phyloP scores from a whole-genome alignment of 2,329 filamentous ascomycete genomes.

The Cladosporium austrohemisphaericum region DNA sequence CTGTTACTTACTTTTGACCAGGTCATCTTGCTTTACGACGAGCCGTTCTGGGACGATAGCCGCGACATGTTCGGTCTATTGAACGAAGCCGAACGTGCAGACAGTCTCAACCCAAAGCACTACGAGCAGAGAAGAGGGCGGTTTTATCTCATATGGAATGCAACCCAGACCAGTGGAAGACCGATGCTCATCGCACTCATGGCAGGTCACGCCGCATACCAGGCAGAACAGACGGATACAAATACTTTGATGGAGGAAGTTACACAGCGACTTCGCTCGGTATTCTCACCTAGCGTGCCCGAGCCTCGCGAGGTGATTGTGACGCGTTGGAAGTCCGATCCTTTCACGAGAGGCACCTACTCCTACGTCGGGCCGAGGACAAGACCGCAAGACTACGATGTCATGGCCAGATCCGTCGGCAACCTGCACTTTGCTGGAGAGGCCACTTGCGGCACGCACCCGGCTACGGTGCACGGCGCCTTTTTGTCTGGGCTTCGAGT shows the following conservation, averaged over 20 bases:
- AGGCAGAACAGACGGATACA: conserved; percentile 75
- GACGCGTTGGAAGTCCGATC: conserved; percentile 87
- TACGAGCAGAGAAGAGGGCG: conserved; percentile 78
- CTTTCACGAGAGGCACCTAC: conserved; percentile 90
- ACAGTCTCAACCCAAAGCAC: conserved; percentile 73
- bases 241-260: conserved; percentile 76
- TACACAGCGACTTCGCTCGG: conserved; percentile 68
- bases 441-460: conserved; percentile 92
- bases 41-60: conserved; percentile 84
- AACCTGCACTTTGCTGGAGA: conserved; percentile 95
- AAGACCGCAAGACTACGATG: conserved; percentile 81
- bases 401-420: conserved; percentile 78
- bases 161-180: conserved; percentile 80
- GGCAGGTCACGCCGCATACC: conserved; percentile 89
- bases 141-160: conserved; percentile 98
- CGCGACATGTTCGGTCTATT: conserved; percentile 93
- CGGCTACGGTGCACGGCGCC: conserved; percentile 93
- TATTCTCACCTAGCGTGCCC: conserved; percentile 67
- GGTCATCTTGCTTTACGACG: conserved; percentile 80
- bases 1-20: conserved; percentile 25
- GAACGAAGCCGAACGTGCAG: conserved; percentile 64
- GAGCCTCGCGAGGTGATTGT: conserved; percentile 80
- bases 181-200: conserved; percentile 85
- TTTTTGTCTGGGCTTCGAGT: conserved; percentile 90
- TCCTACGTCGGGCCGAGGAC: conserved; percentile 86